phyloP scores from a whole-genome alignment of 2,329 filamentous ascomycete species.

The Coccinonectria pachysandricola region DNA sequence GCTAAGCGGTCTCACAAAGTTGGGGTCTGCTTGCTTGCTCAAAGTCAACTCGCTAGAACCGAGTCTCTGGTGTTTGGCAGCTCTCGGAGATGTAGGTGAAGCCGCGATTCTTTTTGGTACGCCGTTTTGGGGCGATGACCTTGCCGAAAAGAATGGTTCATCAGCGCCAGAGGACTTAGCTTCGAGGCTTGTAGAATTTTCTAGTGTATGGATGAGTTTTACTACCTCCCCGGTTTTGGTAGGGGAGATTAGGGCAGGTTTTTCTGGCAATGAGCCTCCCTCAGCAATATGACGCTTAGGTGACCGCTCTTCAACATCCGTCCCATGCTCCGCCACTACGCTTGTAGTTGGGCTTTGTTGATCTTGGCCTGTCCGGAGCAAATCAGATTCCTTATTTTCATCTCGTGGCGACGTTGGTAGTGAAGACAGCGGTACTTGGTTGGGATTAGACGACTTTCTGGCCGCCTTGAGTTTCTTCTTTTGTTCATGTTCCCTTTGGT shows the following conservation, averaged over 20 bases:
- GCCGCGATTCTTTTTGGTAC: constrained; percentile 2
- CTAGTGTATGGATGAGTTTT: constrained; percentile 9
- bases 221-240: constrained; percentile 6
- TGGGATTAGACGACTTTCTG: constrained; percentile 13
- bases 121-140: constrained; percentile 10
- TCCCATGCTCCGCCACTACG: constrained; percentile 1
- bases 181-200: constrained; percentile 11
- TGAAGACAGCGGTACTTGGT: too few species aligned
- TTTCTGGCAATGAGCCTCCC: constrained; percentile 2
- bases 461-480: constrained; percentile 21
- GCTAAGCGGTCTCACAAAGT: too few species aligned
- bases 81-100: constrained; percentile 10
- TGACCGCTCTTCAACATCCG: constrained; percentile 1
- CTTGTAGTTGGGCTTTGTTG: constrained; percentile 4
- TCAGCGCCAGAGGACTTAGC: constrained; percentile 10
- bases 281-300: constrained; percentile 1
- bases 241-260: constrained; percentile 4
- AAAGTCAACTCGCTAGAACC: too few species aligned
- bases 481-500: constrained; percentile 28
- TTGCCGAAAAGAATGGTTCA: constrained; percentile 13
- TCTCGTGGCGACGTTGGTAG: constrained; percentile 9
- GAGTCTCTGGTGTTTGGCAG: too few species aligned
- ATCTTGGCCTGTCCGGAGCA: constrained; percentile 4
- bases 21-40: too few species aligned
- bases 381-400: constrained; percentile 5